These are phyloP conservation scores for Pseudogymnoascus pannorum DNA, from an alignment of 2,329 filamentous ascomycete genomes.

Conservation along the genomic window DNA sequence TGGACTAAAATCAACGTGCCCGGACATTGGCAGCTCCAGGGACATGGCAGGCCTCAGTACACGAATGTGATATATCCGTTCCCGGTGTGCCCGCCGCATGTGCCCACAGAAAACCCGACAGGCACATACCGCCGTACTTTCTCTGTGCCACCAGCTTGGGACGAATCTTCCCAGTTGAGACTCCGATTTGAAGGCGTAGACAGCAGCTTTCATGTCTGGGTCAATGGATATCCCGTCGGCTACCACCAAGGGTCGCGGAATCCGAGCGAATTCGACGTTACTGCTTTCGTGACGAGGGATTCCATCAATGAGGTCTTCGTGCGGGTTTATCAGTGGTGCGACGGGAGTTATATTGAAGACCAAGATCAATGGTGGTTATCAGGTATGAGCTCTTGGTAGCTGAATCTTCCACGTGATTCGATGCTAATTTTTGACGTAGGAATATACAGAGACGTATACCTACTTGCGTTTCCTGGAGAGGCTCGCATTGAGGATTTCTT, in stretches of 20 bases:
- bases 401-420: neutral
- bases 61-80: slow-evolving; percentile 63
- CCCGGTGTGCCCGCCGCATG: slow-evolving; percentile 55
- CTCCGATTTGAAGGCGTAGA: slow-evolving; percentile 67
- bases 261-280: slow-evolving; percentile 62
- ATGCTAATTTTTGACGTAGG: slow-evolving; percentile 26
- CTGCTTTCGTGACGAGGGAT: slow-evolving; percentile 38
- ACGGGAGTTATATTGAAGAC: slow-evolving; percentile 63
- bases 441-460: slow-evolving; percentile 60
- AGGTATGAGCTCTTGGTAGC: slow-evolving; percentile 31
- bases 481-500: slow-evolving; percentile 51
- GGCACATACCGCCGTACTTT: slow-evolving; percentile 55
- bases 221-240: slow-evolving; percentile 57
- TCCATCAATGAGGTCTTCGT: slow-evolving; percentile 51
- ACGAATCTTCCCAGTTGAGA: slow-evolving; percentile 44
- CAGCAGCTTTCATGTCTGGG: slow-evolving; percentile 61
- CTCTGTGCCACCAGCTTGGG: slow-evolving; percentile 42
- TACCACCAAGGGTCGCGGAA: slow-evolving; percentile 65
- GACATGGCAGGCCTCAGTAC: slow-evolving; percentile 58
- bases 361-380: slow-evolving; percentile 63
- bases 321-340: slow-evolving; percentile 63
- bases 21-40: slow-evolving; percentile 64
- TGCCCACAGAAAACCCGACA: slow-evolving; percentile 56
- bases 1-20: slow-evolving; percentile 42
- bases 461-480: slow-evolving; percentile 48